phyloP scores from a whole-genome alignment of 192 early-diverging fungal genomes.

The Umbelopsis ramanniana region DNA sequence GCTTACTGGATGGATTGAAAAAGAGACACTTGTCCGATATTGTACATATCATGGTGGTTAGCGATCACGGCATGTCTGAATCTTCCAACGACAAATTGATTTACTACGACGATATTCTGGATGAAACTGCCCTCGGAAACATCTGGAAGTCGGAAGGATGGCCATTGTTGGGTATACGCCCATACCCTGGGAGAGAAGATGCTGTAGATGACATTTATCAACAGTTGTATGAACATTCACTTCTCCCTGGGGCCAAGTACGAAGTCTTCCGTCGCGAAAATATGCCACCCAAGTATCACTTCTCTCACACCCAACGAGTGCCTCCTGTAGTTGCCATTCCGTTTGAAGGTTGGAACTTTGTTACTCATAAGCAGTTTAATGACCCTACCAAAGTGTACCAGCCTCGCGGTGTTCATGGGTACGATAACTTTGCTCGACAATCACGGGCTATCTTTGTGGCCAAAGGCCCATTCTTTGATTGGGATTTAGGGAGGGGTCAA shows the following conservation, averaged over 20 bases:
- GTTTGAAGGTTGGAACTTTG: constrained; percentile 65
- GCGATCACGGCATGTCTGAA: constrained; percentile 91
- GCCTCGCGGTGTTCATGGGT: constrained; percentile 79
- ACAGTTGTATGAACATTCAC: constrained; percentile 45
- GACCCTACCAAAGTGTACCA: constrained; percentile 21
- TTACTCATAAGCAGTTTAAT: constrained; percentile 44
- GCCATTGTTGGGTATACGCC: constrained; percentile 66
- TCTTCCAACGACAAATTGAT: constrained; percentile 56
- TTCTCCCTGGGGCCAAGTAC: constrained; percentile 42
- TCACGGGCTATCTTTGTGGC: constrained; percentile 89
- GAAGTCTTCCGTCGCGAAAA: constrained; percentile 75
- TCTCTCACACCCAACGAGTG: constrained; percentile 64
- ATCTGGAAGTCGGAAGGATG: constrained; percentile 60
- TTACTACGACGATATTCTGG: constrained; percentile 69
- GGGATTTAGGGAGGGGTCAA: constrained; percentile 21
- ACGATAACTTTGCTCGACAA: constrained; percentile 72
- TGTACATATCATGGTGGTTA: constrained; percentile 69
- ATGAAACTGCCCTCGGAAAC: constrained; percentile 38
- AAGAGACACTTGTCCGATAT: constrained; percentile 63
- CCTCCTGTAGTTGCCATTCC: constrained; percentile 75
- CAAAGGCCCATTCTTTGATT: constrained; percentile 55
- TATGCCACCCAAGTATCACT: constrained; percentile 76
- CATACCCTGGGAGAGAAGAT: constrained; percentile 36
- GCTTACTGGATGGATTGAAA: constrained; percentile 58
- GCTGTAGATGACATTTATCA: constrained; percentile 53